Evolutionary conservation across 768 basidiomycete species (phyloP), one percentile per base, ranked within the genome.

Genomic region (Mycena olivaceomarginata): DNA sequence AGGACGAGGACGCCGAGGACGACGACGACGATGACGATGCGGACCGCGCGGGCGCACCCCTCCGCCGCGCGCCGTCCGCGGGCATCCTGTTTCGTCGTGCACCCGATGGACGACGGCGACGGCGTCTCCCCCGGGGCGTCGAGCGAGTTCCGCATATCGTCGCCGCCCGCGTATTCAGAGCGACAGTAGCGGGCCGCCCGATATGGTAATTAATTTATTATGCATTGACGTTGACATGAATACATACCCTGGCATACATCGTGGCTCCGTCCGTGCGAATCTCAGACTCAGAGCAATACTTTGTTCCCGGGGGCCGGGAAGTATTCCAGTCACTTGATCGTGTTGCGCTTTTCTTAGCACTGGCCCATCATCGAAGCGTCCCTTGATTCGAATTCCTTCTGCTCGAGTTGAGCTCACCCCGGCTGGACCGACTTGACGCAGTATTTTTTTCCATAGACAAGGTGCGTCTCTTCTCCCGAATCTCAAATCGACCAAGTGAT

Each of bases 111-210:
- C 13, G 22, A 18, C 10, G 57, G 22, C 9, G 70, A 53, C 20
- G 20, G 20, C 22, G 9, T 41, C 70, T 13, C 70, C 59, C 70
- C 8, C 43, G 59, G 57, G 0, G 31, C 20, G 64, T 10, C 16
- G 63, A 45, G 43, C 53, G 64, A 63, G 16, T 37, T 73, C 9
- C 65, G 65, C 3, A 57, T 73, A n/a, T 73, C 72, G 25, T 67
- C 65, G 9, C 72, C 72, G 41, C 72, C 72, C 1, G 41, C 72
- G 20, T 73, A 73, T 67, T 56, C 63, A 13, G 51, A 51, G 51
- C 51, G 71, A 20, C 53, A 53, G 56, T 12, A 45, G 5, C 31
- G 31, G 3, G 31, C 31, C 31, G 31, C 31, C 31, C 31, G 31
- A 5, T 41, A 56, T 5, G n/a, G 22, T 20, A 25, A 37, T 22